Percentiles rank a stretch among this genome's conserved stretches.
Conservation (phyloP, 495 filamentous ascomycete genomes). For the Penicillium flavigenum region DNA sequence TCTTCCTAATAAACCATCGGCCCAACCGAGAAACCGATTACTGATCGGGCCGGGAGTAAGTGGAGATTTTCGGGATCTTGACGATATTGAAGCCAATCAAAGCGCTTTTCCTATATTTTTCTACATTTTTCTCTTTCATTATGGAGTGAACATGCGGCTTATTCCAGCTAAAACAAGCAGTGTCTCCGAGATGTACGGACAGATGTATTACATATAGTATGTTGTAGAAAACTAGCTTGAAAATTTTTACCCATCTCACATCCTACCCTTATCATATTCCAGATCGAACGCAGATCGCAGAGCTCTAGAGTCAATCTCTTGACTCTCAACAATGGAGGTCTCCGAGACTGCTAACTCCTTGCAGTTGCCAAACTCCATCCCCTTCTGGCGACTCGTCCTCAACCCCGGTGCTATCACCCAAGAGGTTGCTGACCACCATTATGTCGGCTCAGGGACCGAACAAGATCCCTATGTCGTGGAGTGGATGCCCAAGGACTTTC, state of each 20-base stretch:
- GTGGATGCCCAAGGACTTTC: conserved; percentile 64
- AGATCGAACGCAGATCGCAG: background rate
- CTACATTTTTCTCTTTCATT: background rate
- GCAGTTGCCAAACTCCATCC: conserved; percentile 21
- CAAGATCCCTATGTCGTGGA: conserved; percentile 69
- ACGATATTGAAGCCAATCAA: background rate
- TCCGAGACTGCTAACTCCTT: conserved; percentile 10
- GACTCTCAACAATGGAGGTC: conserved; percentile 10
- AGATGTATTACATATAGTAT: background rate
- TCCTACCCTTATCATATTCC: background rate
- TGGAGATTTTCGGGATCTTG: background rate
- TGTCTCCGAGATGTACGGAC: conserved; percentile 13
- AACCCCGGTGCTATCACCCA: conserved; percentile 49
- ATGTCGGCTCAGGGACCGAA: conserved; percentile 62
- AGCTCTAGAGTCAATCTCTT: too few species aligned
- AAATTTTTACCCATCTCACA: background rate
- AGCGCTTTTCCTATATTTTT: background rate
- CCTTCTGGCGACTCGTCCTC: conserved; percentile 39
- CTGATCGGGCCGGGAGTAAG: conserved; percentile 10
- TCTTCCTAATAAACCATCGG: background rate
- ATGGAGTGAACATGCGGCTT: background rate
- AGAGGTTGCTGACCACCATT: conserved; percentile 54
- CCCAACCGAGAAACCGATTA: conserved; percentile 7
- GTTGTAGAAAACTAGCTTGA: background rate
- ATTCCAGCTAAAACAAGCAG: conserved; percentile 14